phyloP scores from a whole-genome alignment of 129 eudicot genomes.

The Gnaphalium uliginosum region DNA sequence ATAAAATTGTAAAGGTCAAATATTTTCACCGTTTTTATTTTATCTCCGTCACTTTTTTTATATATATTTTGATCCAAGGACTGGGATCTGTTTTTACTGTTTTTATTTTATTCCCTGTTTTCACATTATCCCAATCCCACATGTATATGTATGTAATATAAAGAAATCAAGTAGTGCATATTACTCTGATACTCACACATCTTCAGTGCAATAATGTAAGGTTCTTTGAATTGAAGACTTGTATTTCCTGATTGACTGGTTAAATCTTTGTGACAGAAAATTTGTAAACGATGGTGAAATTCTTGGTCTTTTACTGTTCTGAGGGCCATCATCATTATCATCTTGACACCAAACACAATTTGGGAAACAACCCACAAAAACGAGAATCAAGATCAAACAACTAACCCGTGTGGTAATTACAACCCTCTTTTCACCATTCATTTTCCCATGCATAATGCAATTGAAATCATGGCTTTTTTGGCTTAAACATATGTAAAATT shows the following conservation, averaged over 20 bases:
- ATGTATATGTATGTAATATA: background rate
- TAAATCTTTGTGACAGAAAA: conserved; percentile 45
- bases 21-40: too few species aligned
- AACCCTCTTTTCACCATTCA: conserved; percentile 43
- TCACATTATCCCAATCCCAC: too few species aligned
- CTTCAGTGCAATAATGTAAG: conserved; percentile 64
- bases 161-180: conserved; percentile 14
- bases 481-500: background rate
- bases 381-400: conserved; percentile 33
- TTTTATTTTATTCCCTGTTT: too few species aligned
- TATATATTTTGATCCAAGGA: too few species aligned
- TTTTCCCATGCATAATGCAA: conserved; percentile 28
- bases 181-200: conserved; percentile 63
- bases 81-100: too few species aligned
- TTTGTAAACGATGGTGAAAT: conserved; percentile 53
- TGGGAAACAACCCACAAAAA: conserved; percentile 36
- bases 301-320: conserved; percentile 28
- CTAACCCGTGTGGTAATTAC: conserved; percentile 36
- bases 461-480: conserved; percentile 27
- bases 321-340: conserved; percentile 34
- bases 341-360: conserved; percentile 43
- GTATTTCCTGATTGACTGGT: conserved; percentile 39
- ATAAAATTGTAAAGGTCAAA: too few species aligned
- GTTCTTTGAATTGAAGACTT: conserved; percentile 47
- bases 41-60: too few species aligned